Conservation (phyloP, 148 eudicot species). For the Cornus florida region DNA sequence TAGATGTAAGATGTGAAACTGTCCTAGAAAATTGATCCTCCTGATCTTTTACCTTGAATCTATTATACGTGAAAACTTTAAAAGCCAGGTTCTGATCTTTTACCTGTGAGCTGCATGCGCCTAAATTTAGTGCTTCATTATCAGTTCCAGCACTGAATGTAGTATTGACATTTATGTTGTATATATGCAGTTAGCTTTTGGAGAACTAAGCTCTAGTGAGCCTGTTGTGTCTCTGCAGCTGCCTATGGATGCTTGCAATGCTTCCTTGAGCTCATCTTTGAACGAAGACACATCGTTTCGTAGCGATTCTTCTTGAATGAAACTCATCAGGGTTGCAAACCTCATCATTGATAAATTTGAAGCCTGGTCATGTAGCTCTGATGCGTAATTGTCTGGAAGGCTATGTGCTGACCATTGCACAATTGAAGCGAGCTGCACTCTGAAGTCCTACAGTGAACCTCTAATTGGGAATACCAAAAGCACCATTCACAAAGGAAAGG, state of each 20-base stretch:
- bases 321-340: neutral
- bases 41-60: neutral
- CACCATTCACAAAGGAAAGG: neutral
- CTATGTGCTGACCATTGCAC: neutral
- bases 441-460: neutral
- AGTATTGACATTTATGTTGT: neutral
- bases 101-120: neutral
- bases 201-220: neutral
- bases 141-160: neutral
- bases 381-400: neutral
- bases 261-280: neutral
- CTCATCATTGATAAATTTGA: neutral
- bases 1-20: neutral
- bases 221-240: slow-evolving; percentile 5
- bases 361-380: neutral
- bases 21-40: neutral
- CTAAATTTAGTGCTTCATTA: neutral
- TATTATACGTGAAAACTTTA: neutral
- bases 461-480: neutral
- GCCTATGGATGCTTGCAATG: neutral
- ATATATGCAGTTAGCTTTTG: neutral
- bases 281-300: neutral
- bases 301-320: neutral
- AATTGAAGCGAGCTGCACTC: neutral
- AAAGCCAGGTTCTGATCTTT: neutral